These are phyloP conservation scores for Fusarium brachygibbosum DNA, from an alignment of 2,329 filamentous ascomycete species.

Conservation along the genomic window DNA sequence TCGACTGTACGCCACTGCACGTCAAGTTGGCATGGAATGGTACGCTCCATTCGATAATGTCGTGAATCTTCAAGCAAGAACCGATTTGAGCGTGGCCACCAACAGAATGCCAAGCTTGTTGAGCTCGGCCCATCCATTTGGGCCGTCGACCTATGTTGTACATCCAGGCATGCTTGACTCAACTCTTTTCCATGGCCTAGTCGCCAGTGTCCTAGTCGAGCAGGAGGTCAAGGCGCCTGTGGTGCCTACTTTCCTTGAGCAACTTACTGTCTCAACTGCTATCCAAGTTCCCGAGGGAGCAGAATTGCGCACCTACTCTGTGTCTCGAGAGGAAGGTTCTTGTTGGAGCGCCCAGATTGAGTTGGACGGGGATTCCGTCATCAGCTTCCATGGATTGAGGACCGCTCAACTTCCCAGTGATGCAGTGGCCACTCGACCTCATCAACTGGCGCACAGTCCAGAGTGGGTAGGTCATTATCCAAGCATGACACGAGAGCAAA, in stretches of 20 bases:
- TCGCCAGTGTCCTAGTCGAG: conserved; percentile 6
- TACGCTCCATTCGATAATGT: conserved; percentile 4
- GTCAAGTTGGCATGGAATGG: conserved; percentile 9
- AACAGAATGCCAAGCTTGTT: not conserved
- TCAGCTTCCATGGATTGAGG: conserved; percentile 3
- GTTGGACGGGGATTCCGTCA: not conserved
- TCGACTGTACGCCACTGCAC: conserved; percentile 4
- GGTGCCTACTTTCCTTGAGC: conserved; percentile 14
- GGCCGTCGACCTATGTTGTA: conserved; percentile 3
- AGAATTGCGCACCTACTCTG: not conserved
- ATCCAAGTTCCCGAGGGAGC: not conserved
- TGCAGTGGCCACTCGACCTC: conserved; percentile 1
- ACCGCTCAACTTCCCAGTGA: conserved; percentile 8
- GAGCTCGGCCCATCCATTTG: conserved; percentile 7
- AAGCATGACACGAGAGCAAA: conserved; percentile 3
- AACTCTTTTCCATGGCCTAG: conserved; percentile 4
- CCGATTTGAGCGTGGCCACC: conserved; percentile 5
- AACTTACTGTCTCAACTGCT: conserved; percentile 3
- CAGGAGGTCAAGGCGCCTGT: conserved; percentile 11
- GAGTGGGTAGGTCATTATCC: conserved; percentile 8
- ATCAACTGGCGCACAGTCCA: conserved; percentile 4
- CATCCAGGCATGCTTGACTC: conserved; percentile 21
- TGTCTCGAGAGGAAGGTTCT: not conserved
- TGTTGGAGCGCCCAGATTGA: conserved; percentile 4
- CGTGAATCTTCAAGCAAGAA: conserved; percentile 11